phyloP scores from a whole-genome alignment of 169 alveolate genomes.

The Haemoproteus tartakovskyi region DNA sequence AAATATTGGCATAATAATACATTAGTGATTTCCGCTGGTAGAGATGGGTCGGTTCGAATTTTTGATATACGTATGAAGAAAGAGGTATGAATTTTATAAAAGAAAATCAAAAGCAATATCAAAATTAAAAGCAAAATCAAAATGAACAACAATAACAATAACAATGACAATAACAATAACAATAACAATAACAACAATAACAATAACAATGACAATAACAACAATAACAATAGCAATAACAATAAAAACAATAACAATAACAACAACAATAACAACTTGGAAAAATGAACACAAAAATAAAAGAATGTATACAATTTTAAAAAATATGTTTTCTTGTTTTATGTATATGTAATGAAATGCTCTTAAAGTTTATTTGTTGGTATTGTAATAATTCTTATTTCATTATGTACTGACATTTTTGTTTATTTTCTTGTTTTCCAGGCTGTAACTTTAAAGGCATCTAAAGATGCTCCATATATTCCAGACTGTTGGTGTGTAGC shows the following conservation, averaged over 20 bases:
- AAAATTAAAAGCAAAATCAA: no score
- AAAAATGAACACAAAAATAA: no score
- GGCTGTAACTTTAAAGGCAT: conserved; percentile 87
- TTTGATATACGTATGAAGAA: conserved; percentile 86
- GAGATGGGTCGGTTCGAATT: conserved; percentile 86
- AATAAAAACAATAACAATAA: no score
- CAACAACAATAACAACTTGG: no score
- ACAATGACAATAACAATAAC: no score
- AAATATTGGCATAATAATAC: conserved; percentile 85
- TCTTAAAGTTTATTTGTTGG: not conserved
- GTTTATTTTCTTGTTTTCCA: conserved; percentile 59
- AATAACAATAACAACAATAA: no score
- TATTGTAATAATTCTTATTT: not conserved
- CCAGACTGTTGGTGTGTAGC: conserved; percentile 92
- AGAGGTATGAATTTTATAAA: conserved; percentile 24
- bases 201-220: no score
- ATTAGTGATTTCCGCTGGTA: conserved; percentile 84
- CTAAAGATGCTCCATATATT: conserved; percentile 76
- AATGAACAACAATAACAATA: not conserved
- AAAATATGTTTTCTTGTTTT: no score
- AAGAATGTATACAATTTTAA: no score
- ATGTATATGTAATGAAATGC: no score
- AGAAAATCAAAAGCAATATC: not conserved
- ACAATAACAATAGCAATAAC: no score
- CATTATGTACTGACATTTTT: conserved; percentile 2